Conservation (phyloP, 768 basidiomycete genomes). For the Boletus bicolor region DNA sequence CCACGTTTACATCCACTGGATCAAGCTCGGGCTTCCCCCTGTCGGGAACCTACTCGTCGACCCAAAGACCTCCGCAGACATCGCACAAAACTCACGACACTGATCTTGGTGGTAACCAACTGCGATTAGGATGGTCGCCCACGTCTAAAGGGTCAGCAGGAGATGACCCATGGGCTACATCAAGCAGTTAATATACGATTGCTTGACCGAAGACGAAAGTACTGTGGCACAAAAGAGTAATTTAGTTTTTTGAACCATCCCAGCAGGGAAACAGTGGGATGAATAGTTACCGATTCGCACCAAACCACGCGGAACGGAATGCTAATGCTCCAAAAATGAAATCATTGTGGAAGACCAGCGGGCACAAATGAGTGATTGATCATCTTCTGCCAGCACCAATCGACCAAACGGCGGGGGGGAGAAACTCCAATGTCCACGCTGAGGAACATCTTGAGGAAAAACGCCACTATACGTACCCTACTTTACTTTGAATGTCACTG, state of each 20-base stretch:
- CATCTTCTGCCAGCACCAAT: too few species aligned
- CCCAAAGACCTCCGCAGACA: conserved; percentile 9
- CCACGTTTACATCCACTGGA: conserved; percentile 8
- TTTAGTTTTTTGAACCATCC: background rate
- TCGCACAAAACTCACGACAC: conserved; percentile 8
- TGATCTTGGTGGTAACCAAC: conserved; percentile 4
- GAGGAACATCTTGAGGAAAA: too few species aligned
- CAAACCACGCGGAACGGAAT: background rate
- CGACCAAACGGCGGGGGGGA: too few species aligned
- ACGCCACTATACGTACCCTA: too few species aligned
- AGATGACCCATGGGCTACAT: conserved; percentile 15
- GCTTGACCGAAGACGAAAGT: background rate
- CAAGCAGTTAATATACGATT: conserved; percentile 8
- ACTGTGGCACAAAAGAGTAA: background rate
- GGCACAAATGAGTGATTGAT: too few species aligned
- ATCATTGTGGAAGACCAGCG: background rate
- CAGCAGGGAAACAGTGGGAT: background rate
- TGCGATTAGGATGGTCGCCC: conserved; percentile 11
- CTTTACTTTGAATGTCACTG: background rate
- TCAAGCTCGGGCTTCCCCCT: conserved; percentile 9
- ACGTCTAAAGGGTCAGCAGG: conserved; percentile 11
- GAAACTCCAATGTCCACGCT: too few species aligned
- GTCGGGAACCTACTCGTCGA: conserved; percentile 15
- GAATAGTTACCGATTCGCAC: background rate
- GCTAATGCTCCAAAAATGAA: background rate